These are phyloP conservation scores for Polytrichum formosum DNA, from an alignment of 225 moss, liverwort and hornwort genomes.

Conservation along the genomic window DNA sequence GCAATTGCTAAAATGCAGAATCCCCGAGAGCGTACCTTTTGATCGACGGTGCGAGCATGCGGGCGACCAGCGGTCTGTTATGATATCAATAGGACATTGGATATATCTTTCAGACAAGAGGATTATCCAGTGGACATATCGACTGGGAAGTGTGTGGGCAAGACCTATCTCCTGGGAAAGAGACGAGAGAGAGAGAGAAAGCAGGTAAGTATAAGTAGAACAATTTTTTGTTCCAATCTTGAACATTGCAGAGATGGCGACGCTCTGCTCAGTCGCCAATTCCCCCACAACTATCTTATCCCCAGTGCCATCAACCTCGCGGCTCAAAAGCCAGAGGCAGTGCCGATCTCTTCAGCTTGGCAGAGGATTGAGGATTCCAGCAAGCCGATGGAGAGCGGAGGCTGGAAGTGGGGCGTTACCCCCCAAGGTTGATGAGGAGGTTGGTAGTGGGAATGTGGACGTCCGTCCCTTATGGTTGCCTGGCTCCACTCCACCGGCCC, in stretches of 20 bases:
- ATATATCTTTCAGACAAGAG: no score
- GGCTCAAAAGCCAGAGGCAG: conserved; percentile 10
- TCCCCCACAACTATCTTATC: conserved; percentile 17
- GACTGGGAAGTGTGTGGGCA: no score
- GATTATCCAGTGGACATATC: no score
- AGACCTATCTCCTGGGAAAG: no score
- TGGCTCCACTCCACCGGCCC: conserved; percentile 34
- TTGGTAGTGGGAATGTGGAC: background rate
- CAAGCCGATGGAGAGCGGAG: conserved; percentile 31
- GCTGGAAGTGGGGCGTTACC: conserved; percentile 4
- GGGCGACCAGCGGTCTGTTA: no score
- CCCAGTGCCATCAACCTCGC: conserved; percentile 14
- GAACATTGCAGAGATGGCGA: conserved; percentile 33
- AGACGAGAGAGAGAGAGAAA: no score
- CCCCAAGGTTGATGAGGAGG: background rate
- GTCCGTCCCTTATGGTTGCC: conserved; percentile 49
- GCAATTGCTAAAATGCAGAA: no score
- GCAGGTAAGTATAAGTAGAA: no score
- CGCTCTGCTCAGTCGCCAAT: conserved; percentile 22
- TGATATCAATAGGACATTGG: no score
- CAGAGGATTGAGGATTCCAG: conserved; percentile 11
- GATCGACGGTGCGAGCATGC: no score
- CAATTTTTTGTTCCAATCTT: no score
- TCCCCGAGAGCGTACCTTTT: no score
- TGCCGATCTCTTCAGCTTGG: conserved; percentile 7